Evolutionary conservation across 805 yeast species (phyloP), one percentile per base, ranked within the genome.

Genomic region (Metschnikowia bowlesiae): DNA sequence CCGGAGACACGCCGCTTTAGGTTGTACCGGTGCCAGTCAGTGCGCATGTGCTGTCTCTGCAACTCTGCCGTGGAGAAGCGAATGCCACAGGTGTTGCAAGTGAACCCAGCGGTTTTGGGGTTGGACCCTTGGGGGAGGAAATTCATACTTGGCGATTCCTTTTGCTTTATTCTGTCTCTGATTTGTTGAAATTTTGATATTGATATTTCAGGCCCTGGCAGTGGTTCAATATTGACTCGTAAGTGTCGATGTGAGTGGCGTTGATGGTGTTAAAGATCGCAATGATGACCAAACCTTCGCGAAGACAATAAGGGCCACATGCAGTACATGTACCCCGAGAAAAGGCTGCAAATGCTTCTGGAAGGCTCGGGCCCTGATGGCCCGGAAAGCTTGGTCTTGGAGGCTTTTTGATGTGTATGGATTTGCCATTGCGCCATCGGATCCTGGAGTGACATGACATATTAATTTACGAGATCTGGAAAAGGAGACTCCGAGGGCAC

Each of bases 1-100:
- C 69, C 71, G 0, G 97, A 96, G 32, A 94, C 96, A 61, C 96
- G 80, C 70, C 99, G 82, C 65, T 94, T 94, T 62, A 94, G 77
- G 63, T 94, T 94, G 68, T 94, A 94, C 55, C 99, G 79, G 65
- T 94, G 99, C 99, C 99, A 94, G 50, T 94, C 99, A 2, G 96
- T 84, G 65, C 88, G 89, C 99, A 94, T 94, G 66, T 94, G 99
- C 56, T 78, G 79, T 54, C 98, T 78, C 70, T 94, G 99, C 51
- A 84, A 75, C 54, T 85, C 94, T n/a, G 96, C 85, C 35, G 84
- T 75, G 39, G 84, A 81, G 63, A 94, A 94, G 42, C 84, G 83
- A 55, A 89, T 81, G 26, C 82, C 83, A 68, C 99, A 94, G 18
- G 96, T 85, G 63, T 91, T 88, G 70, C 99, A 94, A 10, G 97